phyloP scores from a whole-genome alignment of 805 yeast genomes.

The Candida anglica region DNA sequence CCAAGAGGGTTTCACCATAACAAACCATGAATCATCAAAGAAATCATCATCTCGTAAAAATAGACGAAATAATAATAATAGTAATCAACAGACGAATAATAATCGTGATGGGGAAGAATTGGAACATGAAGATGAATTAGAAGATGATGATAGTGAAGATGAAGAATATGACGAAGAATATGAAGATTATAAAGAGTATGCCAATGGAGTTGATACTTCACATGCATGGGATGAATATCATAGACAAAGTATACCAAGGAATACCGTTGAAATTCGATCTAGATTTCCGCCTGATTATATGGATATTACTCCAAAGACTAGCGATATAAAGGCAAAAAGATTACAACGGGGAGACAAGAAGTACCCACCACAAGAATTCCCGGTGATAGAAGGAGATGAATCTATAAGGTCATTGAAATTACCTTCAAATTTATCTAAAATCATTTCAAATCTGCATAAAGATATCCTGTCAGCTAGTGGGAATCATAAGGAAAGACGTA shows the following conservation, averaged over 20 bases:
- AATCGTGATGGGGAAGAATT: constrained; percentile 5
- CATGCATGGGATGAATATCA: constrained; percentile 16
- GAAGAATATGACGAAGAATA: constrained; percentile 11
- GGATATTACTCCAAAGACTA: constrained; percentile 6
- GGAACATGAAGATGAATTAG: constrained; percentile 7
- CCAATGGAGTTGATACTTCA: constrained; percentile 17
- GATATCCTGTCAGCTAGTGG: constrained; percentile 15
- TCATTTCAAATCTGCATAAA: constrained; percentile 1
- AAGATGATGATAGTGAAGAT: constrained; percentile 5
- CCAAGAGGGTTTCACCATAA: constrained; percentile 26
- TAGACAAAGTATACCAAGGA: not conserved
- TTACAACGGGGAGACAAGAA: too few species aligned
- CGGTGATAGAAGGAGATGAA: not conserved
- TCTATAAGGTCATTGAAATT: not conserved
- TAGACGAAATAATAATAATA: not conserved
- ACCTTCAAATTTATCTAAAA: constrained; percentile 3
- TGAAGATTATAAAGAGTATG: constrained; percentile 21
- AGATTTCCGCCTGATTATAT: not conserved
- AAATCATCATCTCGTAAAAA: too few species aligned
- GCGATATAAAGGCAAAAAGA: constrained; percentile 7
- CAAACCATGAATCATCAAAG: constrained; percentile 11
- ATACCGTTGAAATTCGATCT: not conserved
- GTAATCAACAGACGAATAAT: not conserved
- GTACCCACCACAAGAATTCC: too few species aligned
- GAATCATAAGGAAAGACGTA: constrained; percentile 17